Evolutionary conservation across 129 eudicot species (phyloP), one percentile per base, ranked within the genome.

Genomic region (Arctium minus): DNA sequence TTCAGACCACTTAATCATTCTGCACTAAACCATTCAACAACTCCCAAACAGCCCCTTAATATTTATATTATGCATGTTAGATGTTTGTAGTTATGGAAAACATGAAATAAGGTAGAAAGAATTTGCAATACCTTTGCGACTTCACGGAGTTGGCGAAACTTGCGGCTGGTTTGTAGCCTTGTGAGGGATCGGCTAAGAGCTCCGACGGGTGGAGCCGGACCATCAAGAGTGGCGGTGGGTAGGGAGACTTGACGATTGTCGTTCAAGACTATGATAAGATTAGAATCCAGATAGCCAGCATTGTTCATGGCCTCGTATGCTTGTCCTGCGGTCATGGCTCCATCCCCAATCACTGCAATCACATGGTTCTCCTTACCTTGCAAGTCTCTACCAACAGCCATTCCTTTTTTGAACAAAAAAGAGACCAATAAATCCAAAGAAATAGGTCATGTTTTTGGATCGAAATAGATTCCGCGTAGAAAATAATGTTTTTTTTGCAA

Each of bases 251-350:
- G 95, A 3, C 85, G 72, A 69, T 91, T 91, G 68, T 91, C 95
- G 12, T 91, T 91, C 75, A 91, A 81, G 48, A 91, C 70, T 5
- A 91, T 76, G 68, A 89, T 89, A 62, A 91, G 87, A 76, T 89
- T 91, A 1, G 96, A 78, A 18, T 91, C 92, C 1, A 89, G 81
- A 70, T 81, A 91, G 7, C 96, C 96, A 0, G 91, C 96, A 81
- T 91, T 91, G 77, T 91, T 91, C 85, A 91, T 75, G 31, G 92
- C 96, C 44, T 91, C 96, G 2, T 85, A 91, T 29, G 96, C 96
- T 70, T 91, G 96, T 73, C 96, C 96, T 42, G 91, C 96, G 5
- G 92, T 91, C 96, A 91, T 89, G 68, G 96, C 96, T 46, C 96
- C 96, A 77, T 91, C 96, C 5, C 96, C 96, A 1, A 91, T 91